These are phyloP conservation scores for Candida oleophila DNA, from an alignment of 805 yeast species.

Conservation along the genomic window DNA sequence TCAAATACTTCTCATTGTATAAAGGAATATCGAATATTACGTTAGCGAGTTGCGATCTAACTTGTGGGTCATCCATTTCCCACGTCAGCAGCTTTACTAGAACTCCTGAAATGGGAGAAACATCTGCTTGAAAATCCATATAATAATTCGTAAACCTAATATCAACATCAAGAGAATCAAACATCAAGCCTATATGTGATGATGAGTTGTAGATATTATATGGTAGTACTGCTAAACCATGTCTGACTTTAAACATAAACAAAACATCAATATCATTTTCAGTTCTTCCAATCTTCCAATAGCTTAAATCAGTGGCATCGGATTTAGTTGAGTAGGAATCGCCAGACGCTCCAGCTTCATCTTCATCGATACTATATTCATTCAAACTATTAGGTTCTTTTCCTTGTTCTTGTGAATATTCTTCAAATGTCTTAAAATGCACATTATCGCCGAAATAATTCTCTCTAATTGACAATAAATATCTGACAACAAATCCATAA, in stretches of 20 bases:
- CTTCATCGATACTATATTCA: slow-evolving; percentile 13
- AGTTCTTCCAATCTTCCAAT: slow-evolving; percentile 42
- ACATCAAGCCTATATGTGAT: slow-evolving; percentile 59
- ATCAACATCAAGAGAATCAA: slow-evolving; percentile 71
- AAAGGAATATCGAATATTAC: slow-evolving; percentile 22
- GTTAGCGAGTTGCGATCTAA: slow-evolving; percentile 9
- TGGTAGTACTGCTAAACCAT: slow-evolving; percentile 75
- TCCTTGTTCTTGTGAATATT: slow-evolving; percentile 45
- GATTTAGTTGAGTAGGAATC: slow-evolving; percentile 1
- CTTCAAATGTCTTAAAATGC: slow-evolving; percentile 86
- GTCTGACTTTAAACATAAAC: slow-evolving; percentile 65
- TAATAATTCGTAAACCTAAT: slow-evolving; percentile 87
- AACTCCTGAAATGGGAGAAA: slow-evolving; percentile 52
- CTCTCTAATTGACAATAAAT: slow-evolving; percentile 72
- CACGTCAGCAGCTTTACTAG: slow-evolving; percentile 26
- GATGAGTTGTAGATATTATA: slow-evolving; percentile 63
- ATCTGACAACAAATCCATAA: slow-evolving; percentile 78
- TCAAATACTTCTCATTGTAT: slow-evolving; percentile 16
- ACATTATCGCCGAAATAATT: slow-evolving; percentile 87
- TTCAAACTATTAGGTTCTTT: slow-evolving; percentile 3
- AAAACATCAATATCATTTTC: slow-evolving; percentile 78
- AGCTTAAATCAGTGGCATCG: slow-evolving; percentile 18
- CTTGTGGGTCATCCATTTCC: slow-evolving; percentile 16
- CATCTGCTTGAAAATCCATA: slow-evolving; percentile 84
- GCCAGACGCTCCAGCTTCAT: slow-evolving; percentile 6